Evolutionary conservation across 2,329 filamentous ascomycete genomes (phyloP).

Genomic region (Amauroascus verrucosus): DNA sequence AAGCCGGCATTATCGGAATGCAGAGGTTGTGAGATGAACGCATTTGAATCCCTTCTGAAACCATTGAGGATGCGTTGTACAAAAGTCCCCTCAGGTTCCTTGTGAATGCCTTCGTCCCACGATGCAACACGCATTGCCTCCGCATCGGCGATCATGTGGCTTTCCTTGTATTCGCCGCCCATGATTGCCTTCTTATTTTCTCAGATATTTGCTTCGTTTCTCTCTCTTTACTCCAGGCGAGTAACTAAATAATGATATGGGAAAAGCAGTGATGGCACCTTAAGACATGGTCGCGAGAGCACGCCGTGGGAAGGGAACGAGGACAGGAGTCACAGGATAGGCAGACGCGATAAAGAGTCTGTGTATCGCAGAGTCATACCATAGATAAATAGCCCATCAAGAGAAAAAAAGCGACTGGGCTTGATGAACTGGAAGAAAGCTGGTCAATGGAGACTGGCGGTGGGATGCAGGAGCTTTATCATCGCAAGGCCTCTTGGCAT

Average conservation of each 20-base stretch:
- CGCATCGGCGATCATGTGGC: constrained; percentile 8
- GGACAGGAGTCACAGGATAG: no score
- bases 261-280: background rate
- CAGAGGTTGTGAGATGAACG: constrained; percentile 18
- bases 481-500: background rate
- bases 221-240: background rate
- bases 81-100: background rate
- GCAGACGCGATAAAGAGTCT: background rate
- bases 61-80: constrained; percentile 20
- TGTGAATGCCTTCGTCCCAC: constrained; percentile 6
- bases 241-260: background rate
- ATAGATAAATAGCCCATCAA: background rate
- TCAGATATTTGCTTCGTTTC: background rate
- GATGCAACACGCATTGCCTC: constrained; percentile 9
- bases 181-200: background rate
- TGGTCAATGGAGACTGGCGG: background rate
- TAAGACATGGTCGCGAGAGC: background rate
- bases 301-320: background rate
- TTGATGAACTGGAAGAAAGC: background rate
- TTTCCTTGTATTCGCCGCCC: constrained; percentile 4
- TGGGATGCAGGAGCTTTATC: constrained; percentile 3
- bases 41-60: constrained; percentile 24
- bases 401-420: background rate
- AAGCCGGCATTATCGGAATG: constrained; percentile 15
- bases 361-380: background rate